Conservation (phyloP, 495 filamentous ascomycete species). For the Podospora sp. region DNA sequence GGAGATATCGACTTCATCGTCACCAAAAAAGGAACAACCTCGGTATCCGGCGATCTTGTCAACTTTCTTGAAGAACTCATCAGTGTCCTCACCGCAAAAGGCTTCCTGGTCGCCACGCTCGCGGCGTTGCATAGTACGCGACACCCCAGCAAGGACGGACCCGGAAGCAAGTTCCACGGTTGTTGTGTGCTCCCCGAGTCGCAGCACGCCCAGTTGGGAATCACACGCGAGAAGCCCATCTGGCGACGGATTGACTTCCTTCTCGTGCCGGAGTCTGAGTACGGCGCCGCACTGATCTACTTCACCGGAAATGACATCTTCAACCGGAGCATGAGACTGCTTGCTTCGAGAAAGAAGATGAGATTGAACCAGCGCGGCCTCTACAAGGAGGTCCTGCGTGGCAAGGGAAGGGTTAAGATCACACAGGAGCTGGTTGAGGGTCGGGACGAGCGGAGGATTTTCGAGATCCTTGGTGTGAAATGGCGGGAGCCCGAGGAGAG, state of each 20-base stretch:
- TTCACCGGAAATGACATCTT: conserved; percentile 98
- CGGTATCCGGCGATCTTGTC: conserved; percentile 58
- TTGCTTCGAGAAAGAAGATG: conserved; percentile 85
- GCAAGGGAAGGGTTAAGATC: conserved; percentile 59
- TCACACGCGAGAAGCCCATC: conserved; percentile 33
- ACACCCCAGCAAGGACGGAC: conserved; percentile 30
- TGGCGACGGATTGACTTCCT: conserved; percentile 90
- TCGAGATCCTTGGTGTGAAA: conserved; percentile 81
- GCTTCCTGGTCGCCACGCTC: conserved; percentile 60
- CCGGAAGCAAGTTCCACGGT: conserved; percentile 82
- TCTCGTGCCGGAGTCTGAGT: conserved; percentile 76
- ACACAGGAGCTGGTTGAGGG: conserved; percentile 76
- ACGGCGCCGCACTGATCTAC: conserved; percentile 90
- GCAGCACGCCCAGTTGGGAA: conserved; percentile 15
- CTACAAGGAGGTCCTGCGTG: conserved; percentile 73
- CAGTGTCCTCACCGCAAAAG: conserved; percentile 57
- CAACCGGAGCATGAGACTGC: conserved; percentile 82
- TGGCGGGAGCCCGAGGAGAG: conserved; percentile 84
- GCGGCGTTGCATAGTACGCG: conserved; percentile 39
- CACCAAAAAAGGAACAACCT: conserved; percentile 65
- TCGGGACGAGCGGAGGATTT: conserved; percentile 78
- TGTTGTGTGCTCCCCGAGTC: conserved; percentile 66
- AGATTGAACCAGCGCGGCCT: conserved; percentile 83
- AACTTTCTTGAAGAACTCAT: conserved; percentile 70
- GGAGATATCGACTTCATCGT: conserved; percentile 88